These are phyloP conservation scores for Sonneratia alba DNA, from an alignment of 345 rosid species.

Conservation along the genomic window DNA sequence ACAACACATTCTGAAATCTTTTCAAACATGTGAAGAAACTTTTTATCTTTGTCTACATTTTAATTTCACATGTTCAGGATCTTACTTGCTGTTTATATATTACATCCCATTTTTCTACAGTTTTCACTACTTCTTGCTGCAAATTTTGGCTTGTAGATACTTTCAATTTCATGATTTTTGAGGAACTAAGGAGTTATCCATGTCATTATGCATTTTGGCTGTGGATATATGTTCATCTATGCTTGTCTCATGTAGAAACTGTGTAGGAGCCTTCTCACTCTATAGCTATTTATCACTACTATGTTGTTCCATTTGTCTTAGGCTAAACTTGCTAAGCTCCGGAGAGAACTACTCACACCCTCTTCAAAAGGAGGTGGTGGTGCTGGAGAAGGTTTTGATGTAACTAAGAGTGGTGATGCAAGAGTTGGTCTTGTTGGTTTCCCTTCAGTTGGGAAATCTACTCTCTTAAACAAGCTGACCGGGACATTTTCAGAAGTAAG, in stretches of 20 bases:
- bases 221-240: neutral
- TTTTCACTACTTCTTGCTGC: neutral
- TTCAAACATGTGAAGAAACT: neutral
- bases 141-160: neutral
- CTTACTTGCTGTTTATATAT: neutral
- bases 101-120: neutral
- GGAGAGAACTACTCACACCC: conserved; percentile 90
- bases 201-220: neutral
- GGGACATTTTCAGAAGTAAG: conserved; percentile 96
- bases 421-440: conserved; percentile 95
- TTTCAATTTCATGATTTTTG: neutral
- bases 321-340: conserved; percentile 93
- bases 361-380: conserved; percentile 80
- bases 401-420: conserved; percentile 92
- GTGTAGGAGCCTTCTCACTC: neutral
- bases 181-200: neutral
- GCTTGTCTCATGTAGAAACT: neutral
- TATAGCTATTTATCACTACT: neutral
- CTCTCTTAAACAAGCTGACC: conserved; percentile 85
- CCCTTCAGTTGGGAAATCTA: conserved; percentile 96
- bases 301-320: conserved; percentile 14
- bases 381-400: conserved; percentile 97
- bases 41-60: neutral
- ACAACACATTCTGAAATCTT: neutral
- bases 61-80: neutral